phyloP scores from a whole-genome alignment of 2,329 filamentous ascomycete genomes.

The Amauroascus niger region DNA sequence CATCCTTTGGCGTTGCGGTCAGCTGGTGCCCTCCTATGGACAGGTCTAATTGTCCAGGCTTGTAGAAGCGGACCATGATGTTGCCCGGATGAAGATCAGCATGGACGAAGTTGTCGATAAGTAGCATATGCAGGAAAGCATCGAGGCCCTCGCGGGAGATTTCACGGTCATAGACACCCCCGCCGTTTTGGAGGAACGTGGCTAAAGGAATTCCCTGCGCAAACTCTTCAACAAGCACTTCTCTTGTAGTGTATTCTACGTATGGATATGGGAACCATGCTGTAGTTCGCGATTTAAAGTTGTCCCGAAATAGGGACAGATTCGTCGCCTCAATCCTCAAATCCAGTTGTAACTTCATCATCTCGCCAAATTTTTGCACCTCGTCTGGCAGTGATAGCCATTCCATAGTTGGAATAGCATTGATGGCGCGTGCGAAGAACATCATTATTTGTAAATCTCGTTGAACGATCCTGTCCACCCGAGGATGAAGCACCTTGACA shows the following conservation, averaged over 20 bases:
- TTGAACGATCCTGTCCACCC: slow-evolving; percentile 80
- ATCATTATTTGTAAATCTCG: slow-evolving; percentile 88
- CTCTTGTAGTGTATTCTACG: slow-evolving; percentile 79
- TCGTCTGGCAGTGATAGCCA: slow-evolving; percentile 96
- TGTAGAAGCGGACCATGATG: slow-evolving; percentile 98
- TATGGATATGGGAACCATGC: slow-evolving; percentile 98
- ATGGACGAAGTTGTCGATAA: slow-evolving; percentile 96
- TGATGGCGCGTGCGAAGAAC: slow-evolving; percentile 77
- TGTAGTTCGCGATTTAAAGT: slow-evolving; percentile 80
- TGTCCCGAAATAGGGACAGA: slow-evolving; percentile 70
- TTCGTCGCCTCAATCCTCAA: slow-evolving; percentile 91
- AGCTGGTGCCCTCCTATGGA: slow-evolving; percentile 41
- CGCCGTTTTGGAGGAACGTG: slow-evolving; percentile 83
- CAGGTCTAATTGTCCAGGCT: slow-evolving; percentile 62
- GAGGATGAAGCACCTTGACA: slow-evolving; percentile 88
- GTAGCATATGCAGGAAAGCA: slow-evolving; percentile 89
- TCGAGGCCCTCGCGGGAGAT: slow-evolving; percentile 93
- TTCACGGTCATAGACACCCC: slow-evolving; percentile 83
- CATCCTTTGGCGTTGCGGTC: slow-evolving; percentile 31
- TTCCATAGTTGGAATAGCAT: slow-evolving; percentile 84
- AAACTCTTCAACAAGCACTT: slow-evolving; percentile 90
- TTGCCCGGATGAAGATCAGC: slow-evolving; percentile 95
- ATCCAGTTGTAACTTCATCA: slow-evolving; percentile 98
- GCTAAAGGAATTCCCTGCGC: slow-evolving; percentile 87
- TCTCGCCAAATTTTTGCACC: slow-evolving; percentile 85